These are phyloP conservation scores for Suhomyces guaymorum DNA, from an alignment of 1,139 yeast genomes.

Conservation along the genomic window DNA sequence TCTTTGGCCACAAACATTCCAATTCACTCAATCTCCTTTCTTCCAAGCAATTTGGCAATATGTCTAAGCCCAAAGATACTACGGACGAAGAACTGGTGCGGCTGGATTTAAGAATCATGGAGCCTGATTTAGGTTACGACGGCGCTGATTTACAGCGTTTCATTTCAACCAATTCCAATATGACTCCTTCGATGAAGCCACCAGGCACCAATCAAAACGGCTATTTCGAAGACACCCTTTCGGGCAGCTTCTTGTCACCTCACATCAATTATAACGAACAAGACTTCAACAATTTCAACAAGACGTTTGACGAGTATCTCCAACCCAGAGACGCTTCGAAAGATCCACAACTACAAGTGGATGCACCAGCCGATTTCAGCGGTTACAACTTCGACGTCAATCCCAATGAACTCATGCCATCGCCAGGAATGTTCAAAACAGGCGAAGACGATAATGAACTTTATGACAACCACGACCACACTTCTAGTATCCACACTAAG, in stretches of 20 bases:
- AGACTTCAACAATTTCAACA: slow-evolving; percentile 13
- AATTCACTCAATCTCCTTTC: slow-evolving; percentile 3
- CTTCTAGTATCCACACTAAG: too few species aligned
- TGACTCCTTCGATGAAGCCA: slow-evolving; percentile 47
- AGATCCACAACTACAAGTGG: too few species aligned
- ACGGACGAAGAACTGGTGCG: slow-evolving; percentile 7
- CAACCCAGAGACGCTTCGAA: too few species aligned
- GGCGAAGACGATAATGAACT: too few species aligned
- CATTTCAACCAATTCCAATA: slow-evolving; percentile 17
- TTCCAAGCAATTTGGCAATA: slow-evolving; percentile 8
- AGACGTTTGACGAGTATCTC: slow-evolving; percentile 11
- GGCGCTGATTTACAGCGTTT: slow-evolving; percentile 14
- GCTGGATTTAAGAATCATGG: slow-evolving; percentile 18
- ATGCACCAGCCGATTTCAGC: slow-evolving; percentile 22
- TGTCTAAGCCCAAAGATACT: slow-evolving; percentile 8
- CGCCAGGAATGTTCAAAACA: slow-evolving; percentile 8
- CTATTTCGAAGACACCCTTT: slow-evolving; percentile 32
- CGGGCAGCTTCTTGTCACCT: slow-evolving; percentile 11
- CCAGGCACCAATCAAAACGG: slow-evolving; percentile 35
- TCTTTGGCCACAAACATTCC: slow-evolving; percentile 7
- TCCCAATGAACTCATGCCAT: slow-evolving; percentile 8
- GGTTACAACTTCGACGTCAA: slow-evolving; percentile 26
- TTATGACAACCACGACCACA: too few species aligned
- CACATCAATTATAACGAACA: slow-evolving; percentile 14
- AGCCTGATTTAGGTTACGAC: slow-evolving; percentile 23